Evolutionary conservation across 148 eudicot species (phyloP).

Genomic region (Heliamphora exappendiculata): DNA sequence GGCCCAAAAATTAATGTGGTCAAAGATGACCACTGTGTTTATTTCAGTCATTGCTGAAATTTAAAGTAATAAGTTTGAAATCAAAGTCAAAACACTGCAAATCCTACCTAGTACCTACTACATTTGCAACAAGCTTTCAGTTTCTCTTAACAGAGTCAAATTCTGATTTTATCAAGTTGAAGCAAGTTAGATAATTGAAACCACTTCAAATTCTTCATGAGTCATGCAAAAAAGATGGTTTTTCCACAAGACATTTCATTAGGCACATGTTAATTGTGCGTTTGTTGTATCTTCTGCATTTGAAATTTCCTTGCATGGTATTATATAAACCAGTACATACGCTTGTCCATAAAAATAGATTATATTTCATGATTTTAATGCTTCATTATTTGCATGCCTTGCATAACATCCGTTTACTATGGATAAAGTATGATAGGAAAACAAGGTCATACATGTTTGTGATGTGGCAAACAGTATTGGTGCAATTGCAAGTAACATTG

Average conservation of each 20-base stretch:
- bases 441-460: conserved; percentile 41
- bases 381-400: background rate
- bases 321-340: background rate
- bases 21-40: background rate
- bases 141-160: background rate
- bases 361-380: background rate
- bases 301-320: background rate
- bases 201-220: background rate
- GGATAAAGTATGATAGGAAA: background rate
- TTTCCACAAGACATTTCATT: background rate
- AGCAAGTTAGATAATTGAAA: background rate
- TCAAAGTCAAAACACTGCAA: background rate
- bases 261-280: background rate
- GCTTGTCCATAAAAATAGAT: background rate
- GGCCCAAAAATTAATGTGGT: background rate
- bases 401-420: background rate
- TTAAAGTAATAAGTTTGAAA: background rate
- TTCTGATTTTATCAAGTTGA: background rate
- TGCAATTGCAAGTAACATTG: conserved; percentile 45
- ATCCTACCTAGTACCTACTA: background rate
- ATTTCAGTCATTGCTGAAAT: background rate
- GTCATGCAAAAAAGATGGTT: background rate
- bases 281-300: background rate
- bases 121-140: background rate
- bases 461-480: conserved; percentile 43